Base-by-base conservation (phyloP, 768 basidiomycete species). In the Pleurotus eryngii region DNA sequence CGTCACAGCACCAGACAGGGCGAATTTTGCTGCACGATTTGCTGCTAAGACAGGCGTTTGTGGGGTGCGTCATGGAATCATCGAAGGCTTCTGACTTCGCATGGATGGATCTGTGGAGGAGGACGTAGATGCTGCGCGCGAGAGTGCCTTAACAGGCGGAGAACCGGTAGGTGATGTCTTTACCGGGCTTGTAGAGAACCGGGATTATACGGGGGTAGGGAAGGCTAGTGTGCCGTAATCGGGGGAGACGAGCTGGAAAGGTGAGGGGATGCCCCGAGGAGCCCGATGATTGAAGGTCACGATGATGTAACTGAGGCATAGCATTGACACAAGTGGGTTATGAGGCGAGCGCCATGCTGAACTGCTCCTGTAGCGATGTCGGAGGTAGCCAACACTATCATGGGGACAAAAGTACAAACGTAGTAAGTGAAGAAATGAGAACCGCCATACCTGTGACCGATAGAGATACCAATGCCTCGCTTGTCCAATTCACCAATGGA, bases 311-410 rank as follows among this genome's bases (percentile, higher is more conserved):
- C 64, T 89, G 90, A 12, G 90, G 90, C 92, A 94, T 94, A 5
- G 92, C 91, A 62, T 96, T 96, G 84, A 93, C n/a, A 95, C 22
- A 95, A 76, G 70, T 95, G 94, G 0, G 94, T 95, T 62, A 95
- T 91, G 57, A 93, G 82, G n/a, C 84, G 79, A 5, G 92, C 90
- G 17, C 93, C 93, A 57, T 78, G 76, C 15, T 78, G 71, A 4
- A 95, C 79, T 3, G 91, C 91, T 6, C 80, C 71, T 17, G 84
- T 85, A 5, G 93, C 91, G 59, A 85, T 72, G 24, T 86, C 82
- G 1, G 90, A 87, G 14, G 83, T 82, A 20, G 92, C 92, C 63
- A 84, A 84, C 82, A 63, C 91, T 93, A 56, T 2, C 59, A 35
- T 3, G 4, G 30, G 9, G 18, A n/a, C 12, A 18, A 40, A 18